Evolutionary conservation across 345 rosid genomes (phyloP), one percentile per base, ranked within the genome.

Genomic region (Mangifera indica): DNA sequence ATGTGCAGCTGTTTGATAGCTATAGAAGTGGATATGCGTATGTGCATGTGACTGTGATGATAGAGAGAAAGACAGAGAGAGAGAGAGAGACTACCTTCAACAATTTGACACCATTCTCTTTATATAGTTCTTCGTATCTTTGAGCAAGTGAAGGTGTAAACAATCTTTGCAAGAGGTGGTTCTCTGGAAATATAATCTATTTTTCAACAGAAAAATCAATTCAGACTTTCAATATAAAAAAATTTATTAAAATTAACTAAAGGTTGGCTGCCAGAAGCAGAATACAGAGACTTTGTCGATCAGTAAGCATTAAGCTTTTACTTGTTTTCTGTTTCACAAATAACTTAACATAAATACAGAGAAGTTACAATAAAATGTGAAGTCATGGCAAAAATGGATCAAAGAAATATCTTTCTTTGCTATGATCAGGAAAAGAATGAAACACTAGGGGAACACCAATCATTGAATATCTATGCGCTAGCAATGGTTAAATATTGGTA

Each of bases 111-210:
- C 93, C 97, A 52, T 88, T 86, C 79, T 89, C 86, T 78, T 90
- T 83, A 84, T 95, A 95, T 2, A 95, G 78, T 34, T 89, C 84
- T 83, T 95, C 99, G 14, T 90, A 95, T 81, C 77, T 89, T 65
- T 78, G 85, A 71, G 97, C 93, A 76, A 92, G 98, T 60, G 93
- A 88, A 74, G 99, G 96, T 77, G 97, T 90, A 76, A 95, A 95
- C 79, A 92, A 61, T 82, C 99, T 90, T 87, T 81, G 93, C 85
- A 92, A 76, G 61, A 95, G 88, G 79, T 90, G 97, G 75, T 83
- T 76, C 81, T 90, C 98, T 1, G 93, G 96, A 86, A 92, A 95
- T 58, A 95, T 84, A 57, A 95, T 82, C 97, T 89, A 69, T 63
- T 76, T 55, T 83, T 65, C 18, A 44, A 77, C 14, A 62, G 66